Evolutionary conservation across 805 yeast genomes (phyloP).

Genomic region (Brettanomyces sp.): DNA sequence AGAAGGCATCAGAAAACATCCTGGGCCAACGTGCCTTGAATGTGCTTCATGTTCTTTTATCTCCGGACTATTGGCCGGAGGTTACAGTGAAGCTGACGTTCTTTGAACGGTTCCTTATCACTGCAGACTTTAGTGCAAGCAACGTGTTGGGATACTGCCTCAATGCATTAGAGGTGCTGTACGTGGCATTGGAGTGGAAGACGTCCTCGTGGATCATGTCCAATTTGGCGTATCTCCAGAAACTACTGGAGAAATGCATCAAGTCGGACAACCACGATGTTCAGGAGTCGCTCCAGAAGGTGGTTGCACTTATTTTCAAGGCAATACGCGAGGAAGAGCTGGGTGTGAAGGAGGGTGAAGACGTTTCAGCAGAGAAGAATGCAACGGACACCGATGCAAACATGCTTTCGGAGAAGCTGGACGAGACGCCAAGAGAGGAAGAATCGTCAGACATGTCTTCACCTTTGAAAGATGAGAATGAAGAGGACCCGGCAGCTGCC

Average conservation of each 20-base stretch:
- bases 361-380: not conserved
- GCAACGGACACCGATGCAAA: not conserved
- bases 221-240: constrained; percentile 60
- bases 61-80: constrained; percentile 76
- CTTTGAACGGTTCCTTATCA: constrained; percentile 78
- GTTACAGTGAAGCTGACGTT: constrained; percentile 78
- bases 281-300: constrained; percentile 75
- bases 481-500: too few relatives aligned
- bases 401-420: not conserved
- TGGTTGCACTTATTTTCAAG: constrained; percentile 55
- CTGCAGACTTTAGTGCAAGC: constrained; percentile 63
- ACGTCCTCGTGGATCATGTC: constrained; percentile 68
- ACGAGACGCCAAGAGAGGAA: not conserved
- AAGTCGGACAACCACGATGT: constrained; percentile 78
- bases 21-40: constrained; percentile 73
- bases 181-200: constrained; percentile 75
- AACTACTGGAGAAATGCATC: constrained; percentile 69
- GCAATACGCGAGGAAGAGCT: constrained; percentile 57
- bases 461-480: not conserved
- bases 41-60: constrained; percentile 64
- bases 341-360: not conserved
- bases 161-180: constrained; percentile 85
- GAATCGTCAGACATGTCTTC: not conserved
- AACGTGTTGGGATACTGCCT: constrained; percentile 70
- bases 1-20: constrained; percentile 75